Evolutionary conservation across 257 asterid species (phyloP), one percentile per base, ranked within the genome.

Genomic region (Rubia yunnanensis): DNA sequence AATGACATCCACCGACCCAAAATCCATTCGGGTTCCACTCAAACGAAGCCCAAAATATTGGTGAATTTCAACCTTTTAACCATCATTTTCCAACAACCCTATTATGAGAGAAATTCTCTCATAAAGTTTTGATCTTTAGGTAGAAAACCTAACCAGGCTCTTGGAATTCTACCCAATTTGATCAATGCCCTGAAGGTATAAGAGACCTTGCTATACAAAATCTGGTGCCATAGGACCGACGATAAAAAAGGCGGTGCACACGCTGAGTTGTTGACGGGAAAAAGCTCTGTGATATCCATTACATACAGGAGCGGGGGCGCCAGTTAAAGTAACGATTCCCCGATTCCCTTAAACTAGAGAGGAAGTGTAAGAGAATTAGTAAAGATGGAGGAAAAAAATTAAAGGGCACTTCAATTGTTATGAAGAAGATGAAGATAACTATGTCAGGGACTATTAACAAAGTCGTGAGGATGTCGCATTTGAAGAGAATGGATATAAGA

Each of bases 161-260:
- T 44, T 20, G 22, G 22, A 44, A 44, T 44, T 44, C 52, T 15
- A 20, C 52, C 52, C 52, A 27, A 59, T 5, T 59, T n/a, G 38
- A 20, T 46, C 48, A 22, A 65, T 65, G 68, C 64, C 39, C 56
- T 63, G 67, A 90, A 71, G n/a, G 20, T 6, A 7, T 78, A 77
- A 27, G 92, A 79, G 65, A 74, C 71, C 72, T 80, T 89, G 78
- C 95, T 91, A 82, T 97, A 94, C 56, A 85, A 90, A 62, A 68
- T 85, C 68, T 95, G 99, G 60, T 94, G 99, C 86, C 89, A 87
- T 76, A 74, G 99, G 57, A 90, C 97, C 1, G 99, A 94, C 84
- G 99, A 97, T 86, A 97, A 35, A 90, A 85, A 79, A 90, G 99
- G 99, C 82, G 97, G 83, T 94, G 99, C 87, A 82, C 79, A 34